These are phyloP conservation scores for Heimioporus sp. DNA, from an alignment of 768 basidiomycete species.

Conservation along the genomic window DNA sequence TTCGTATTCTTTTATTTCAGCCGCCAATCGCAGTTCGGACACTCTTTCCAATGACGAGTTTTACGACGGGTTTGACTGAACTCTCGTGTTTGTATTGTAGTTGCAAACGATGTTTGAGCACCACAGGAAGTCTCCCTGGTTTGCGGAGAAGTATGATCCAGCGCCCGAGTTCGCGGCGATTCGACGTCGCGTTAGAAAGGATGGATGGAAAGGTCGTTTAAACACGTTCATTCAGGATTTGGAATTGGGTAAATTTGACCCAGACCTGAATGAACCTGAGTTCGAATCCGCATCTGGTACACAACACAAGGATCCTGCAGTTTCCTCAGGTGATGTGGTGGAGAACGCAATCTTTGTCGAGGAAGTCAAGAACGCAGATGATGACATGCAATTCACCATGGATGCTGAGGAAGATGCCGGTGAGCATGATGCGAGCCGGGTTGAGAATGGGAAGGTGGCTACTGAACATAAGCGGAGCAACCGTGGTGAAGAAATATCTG, in stretches of 20 bases:
- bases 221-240: slow-evolving; percentile 76
- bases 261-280: slow-evolving; percentile 63
- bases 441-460: slow-evolving; percentile 57
- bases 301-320: slow-evolving; percentile 50
- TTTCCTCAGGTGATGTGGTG: slow-evolving; percentile 33
- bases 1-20: slow-evolving; percentile 43
- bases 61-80: slow-evolving; percentile 20
- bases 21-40: slow-evolving; percentile 8
- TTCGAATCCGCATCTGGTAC: slow-evolving; percentile 49
- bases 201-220: slow-evolving; percentile 79
- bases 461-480: slow-evolving; percentile 47
- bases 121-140: slow-evolving; percentile 96
- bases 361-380: slow-evolving; percentile 61
- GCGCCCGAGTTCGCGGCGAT: slow-evolving; percentile 64
- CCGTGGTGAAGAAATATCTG: slow-evolving; percentile 70
- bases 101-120: slow-evolving; percentile 95
- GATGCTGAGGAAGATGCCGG: slow-evolving; percentile 70
- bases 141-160: slow-evolving; percentile 92
- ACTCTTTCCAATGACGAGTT: slow-evolving; percentile 10
- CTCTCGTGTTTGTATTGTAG: slow-evolving; percentile 52
- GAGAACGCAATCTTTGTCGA: slow-evolving; percentile 39
- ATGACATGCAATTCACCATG: slow-evolving; percentile 73
- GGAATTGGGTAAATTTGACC: slow-evolving; percentile 84
- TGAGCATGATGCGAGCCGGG: slow-evolving; percentile 55
- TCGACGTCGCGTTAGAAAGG: slow-evolving; percentile 76